These are phyloP conservation scores for Amyloporia xantha DNA, from an alignment of 768 basidiomycete genomes.

Conservation along the genomic window DNA sequence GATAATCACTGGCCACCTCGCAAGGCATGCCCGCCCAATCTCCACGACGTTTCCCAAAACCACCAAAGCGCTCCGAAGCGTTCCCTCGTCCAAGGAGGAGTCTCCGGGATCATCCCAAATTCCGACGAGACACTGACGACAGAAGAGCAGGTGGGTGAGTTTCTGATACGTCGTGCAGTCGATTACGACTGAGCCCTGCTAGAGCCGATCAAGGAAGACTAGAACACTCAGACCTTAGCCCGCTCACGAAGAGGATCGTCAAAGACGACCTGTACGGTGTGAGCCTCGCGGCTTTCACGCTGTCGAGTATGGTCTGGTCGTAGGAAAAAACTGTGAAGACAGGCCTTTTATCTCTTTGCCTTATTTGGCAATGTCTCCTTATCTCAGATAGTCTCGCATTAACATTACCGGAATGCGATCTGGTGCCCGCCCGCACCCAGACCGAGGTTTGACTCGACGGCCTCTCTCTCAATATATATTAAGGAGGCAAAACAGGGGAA, in stretches of 20 bases:
- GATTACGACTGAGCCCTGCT: conserved; percentile 3
- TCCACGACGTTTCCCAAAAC: conserved; percentile 9
- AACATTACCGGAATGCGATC: background rate
- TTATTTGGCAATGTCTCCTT: background rate
- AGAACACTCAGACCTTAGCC: conserved; percentile 14
- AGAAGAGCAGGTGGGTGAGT: background rate
- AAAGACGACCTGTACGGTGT: conserved; percentile 8
- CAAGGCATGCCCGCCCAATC: conserved; percentile 1
- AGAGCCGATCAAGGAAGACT: conserved; percentile 5
- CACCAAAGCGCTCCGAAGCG: background rate
- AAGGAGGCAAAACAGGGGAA: background rate
- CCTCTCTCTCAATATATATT: background rate
- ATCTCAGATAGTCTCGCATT: background rate
- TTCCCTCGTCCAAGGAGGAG: background rate
- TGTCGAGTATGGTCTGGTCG: background rate
- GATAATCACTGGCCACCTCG: background rate
- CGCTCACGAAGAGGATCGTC: conserved; percentile 6
- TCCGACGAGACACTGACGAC: background rate
- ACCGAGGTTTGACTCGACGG: background rate
- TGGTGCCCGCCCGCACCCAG: background rate
- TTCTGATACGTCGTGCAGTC: conserved; percentile 9
- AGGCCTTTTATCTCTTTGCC: background rate
- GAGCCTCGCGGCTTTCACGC: conserved; percentile 7
- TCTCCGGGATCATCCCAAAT: background rate
- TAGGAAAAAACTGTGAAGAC: background rate